phyloP scores from a whole-genome alignment of 768 basidiomycete species.

The Suillus brevipes region DNA sequence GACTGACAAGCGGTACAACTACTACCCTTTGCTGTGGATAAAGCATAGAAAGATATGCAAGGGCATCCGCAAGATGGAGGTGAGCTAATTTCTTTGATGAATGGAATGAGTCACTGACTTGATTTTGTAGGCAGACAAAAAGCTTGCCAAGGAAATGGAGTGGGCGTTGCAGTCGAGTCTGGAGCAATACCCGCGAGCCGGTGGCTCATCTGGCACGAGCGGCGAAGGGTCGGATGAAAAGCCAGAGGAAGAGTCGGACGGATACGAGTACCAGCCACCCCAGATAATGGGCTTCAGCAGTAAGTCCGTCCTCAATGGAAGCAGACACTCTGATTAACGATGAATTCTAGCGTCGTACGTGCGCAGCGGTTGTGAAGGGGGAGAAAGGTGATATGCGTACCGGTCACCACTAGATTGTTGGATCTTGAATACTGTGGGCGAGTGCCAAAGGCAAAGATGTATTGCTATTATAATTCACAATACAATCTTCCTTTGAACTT shows the following conservation, averaged over 20 bases:
- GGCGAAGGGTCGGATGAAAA: no score
- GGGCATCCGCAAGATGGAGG: conserved; percentile 24
- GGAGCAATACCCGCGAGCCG: no score
- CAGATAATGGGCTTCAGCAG: conserved; percentile 20
- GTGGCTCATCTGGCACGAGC: neutral
- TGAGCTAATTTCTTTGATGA: conserved; percentile 14
- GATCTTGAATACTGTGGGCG: no score
- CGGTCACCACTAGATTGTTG: no score
- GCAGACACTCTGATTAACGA: conserved; percentile 8
- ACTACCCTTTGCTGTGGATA: conserved; percentile 37
- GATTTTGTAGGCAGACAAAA: neutral
- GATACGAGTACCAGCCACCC: no score
- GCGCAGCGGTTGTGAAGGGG: neutral
- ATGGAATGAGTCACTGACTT: neutral
- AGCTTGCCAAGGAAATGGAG: neutral
- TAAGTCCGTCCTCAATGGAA: conserved; percentile 20
- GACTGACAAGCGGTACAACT: conserved; percentile 35
- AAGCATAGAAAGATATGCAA: no score
- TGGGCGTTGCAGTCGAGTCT: neutral
- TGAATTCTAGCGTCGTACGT: conserved; percentile 20
- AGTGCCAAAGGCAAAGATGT: no score
- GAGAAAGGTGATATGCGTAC: no score
- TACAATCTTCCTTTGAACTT: no score
- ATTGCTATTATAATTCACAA: no score
- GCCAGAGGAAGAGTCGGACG: neutral